These are phyloP conservation scores for Xenoacremonium recifei DNA, from an alignment of 2,329 filamentous ascomycete species.

Conservation along the genomic window DNA sequence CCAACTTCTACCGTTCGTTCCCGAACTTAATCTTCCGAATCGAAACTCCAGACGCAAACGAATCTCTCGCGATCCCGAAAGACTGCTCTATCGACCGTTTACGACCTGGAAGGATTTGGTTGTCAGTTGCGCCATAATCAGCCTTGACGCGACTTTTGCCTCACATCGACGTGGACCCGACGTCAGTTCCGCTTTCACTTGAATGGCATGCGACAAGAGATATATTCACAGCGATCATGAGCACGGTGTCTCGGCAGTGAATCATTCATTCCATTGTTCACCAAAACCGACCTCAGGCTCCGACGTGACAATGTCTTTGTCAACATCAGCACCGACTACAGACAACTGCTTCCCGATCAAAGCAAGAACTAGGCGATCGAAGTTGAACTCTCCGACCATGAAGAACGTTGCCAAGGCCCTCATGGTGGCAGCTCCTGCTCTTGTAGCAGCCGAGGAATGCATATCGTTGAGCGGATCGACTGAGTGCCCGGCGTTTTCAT, in stretches of 20 bases:
- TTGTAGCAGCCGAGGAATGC: conserved; percentile 45
- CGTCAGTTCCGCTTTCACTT: conserved; percentile 9
- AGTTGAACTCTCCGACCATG: conserved; percentile 13
- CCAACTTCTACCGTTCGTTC: conserved; percentile 25
- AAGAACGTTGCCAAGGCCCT: conserved; percentile 23
- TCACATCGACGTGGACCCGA: conserved; percentile 12
- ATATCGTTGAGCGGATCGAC: conserved; percentile 70
- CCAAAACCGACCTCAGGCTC: too few species aligned
- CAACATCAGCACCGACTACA: too few species aligned
- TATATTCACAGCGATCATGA: conserved; percentile 20
- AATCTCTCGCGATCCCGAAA: background rate
- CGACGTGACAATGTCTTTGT: conserved; percentile 3
- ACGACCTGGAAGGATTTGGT: too few species aligned
- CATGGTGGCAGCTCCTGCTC: conserved; percentile 23
- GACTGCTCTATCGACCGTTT: too few species aligned
- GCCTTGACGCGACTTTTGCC: conserved; percentile 26
- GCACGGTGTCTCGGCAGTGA: conserved; percentile 12
- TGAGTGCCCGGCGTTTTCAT: conserved; percentile 69
- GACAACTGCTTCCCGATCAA: too few species aligned
- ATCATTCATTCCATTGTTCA: too few species aligned
- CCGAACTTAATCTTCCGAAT: background rate
- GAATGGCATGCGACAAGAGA: conserved; percentile 8
- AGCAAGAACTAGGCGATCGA: too few species aligned
- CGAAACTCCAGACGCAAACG: background rate
- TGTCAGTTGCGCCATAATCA: conserved; percentile 16